Conservation (phyloP, 2,329 filamentous ascomycete species). For the Phaeosphaeria sp. region DNA sequence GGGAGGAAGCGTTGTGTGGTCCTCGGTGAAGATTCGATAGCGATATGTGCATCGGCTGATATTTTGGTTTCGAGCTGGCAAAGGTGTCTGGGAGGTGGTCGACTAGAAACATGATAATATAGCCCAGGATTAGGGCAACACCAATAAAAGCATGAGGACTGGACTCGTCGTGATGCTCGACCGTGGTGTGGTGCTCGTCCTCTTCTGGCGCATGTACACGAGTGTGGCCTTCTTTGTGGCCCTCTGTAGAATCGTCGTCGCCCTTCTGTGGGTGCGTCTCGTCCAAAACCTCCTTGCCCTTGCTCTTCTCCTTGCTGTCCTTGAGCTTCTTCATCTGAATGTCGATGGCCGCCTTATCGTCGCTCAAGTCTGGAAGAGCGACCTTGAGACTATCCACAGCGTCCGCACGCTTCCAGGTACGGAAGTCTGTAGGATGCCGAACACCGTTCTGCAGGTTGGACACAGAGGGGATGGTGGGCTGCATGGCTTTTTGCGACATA, state of each 20-base stretch:
- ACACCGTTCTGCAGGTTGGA: constrained; percentile 35
- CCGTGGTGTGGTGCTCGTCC: constrained; percentile 51
- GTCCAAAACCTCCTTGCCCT: constrained; percentile 23
- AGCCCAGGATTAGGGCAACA: constrained; percentile 83
- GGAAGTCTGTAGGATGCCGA: constrained; percentile 30
- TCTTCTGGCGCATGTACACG: constrained; percentile 43
- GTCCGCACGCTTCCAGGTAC: constrained; percentile 27
- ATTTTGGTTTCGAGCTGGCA: constrained; percentile 62
- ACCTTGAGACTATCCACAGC: constrained; percentile 25
- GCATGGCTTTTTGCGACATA: constrained; percentile 23
- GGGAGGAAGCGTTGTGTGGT: constrained; percentile 49
- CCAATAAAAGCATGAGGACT: constrained; percentile 79
- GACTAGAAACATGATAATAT: constrained; percentile 96
- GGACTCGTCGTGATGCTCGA: constrained; percentile 48
- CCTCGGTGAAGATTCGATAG: constrained; percentile 76
- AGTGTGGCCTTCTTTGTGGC: constrained; percentile 46
- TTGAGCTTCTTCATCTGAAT: constrained; percentile 27
- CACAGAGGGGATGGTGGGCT: constrained; percentile 32
- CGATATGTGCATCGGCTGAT: constrained; percentile 82
- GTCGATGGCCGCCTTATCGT: constrained; percentile 28
- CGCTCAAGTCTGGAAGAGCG: constrained; percentile 24
- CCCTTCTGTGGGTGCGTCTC: constrained; percentile 41
- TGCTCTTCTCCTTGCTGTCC: constrained; percentile 32
- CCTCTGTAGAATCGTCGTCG: constrained; percentile 48
- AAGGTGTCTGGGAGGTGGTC: constrained; percentile 60